Base-by-base conservation (phyloP, 768 basidiomycete genomes). In the Lactifluus volemus region DNA sequence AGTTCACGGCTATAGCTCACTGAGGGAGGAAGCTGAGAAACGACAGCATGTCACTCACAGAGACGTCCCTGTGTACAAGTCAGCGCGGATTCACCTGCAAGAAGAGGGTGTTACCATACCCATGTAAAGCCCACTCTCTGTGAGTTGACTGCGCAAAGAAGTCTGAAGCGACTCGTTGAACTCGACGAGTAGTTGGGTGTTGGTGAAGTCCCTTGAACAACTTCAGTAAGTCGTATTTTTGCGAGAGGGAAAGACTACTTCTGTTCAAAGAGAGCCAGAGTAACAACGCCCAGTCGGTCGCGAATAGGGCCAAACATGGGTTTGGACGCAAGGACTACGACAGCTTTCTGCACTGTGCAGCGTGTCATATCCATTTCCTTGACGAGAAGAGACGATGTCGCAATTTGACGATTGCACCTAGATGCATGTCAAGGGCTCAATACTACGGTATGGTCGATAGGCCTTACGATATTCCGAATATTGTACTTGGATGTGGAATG, bases 301-400 rank as follows among this genome's bases (percentile, higher is more conserved):
- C 95, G 84, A 73, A 98, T 92, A 10, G 93, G 92, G 12, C 97
- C 97, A 68, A 96, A 96, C 2, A 95, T 82, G 0, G 93, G 92
- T 69, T 90, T 89, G 12, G 87, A 83, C 4, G 92, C 94, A 39
- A 99, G 78, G 3, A 99, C 90, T 0, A 98, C 92, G 3, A 99
- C 91, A 0, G 97, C 95, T 71, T 98, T 99, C 73, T 99, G 97
- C 0, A 99, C 97, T 9, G 88, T 98, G 5, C 89, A 92, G 15
- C 97, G 85, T 5, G 97, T 98, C 17, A 98, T 91, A 64, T 97
- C 95, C 2, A 82, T 77, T 42, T 84, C 81, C 69, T 86, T 88
- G 50, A 89, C 86, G 4, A 92, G 76, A 32, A 99, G 79, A 25
- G 85, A 79, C 0, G 86, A 80, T 2, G 94, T 78, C 10, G 90